Evolutionary conservation across 345 rosid genomes (phyloP), one percentile per base, ranked within the genome.

Genomic region (Cardamine chenopodiifolia): DNA sequence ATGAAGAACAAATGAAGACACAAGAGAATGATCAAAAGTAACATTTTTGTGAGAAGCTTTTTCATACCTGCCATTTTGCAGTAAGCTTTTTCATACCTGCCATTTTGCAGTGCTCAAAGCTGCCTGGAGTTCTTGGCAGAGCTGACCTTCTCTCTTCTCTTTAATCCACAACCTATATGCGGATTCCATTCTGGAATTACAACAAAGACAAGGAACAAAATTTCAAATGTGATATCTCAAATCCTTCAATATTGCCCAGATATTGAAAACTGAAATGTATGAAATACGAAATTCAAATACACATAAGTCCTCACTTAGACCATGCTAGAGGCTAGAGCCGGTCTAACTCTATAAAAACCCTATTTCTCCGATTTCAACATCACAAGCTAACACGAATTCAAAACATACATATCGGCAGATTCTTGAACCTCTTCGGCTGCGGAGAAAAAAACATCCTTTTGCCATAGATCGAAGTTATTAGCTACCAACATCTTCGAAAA

Each of bases 391-490:
- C n/a, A n/a, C n/a, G n/a, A n/a, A n/a, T n/a, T n/a, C 25, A 29
- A 17, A 66, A 80, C 94, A 52, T 84, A 92, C 96, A 80, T 71
- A 75, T 92, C 98, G 25, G 96, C 85, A 58, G 98, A 92, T 73
- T 88, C 89, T 77, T 92, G 98, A 63, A 92, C 93, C 84, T 90
- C 96, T 77, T 92, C 98, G n/a, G 98, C 98, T 0, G 95, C 96
- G 45, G 94, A 83, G 81, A 90, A 92, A 81, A 92, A 90, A 47
- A 85, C 80, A 68, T 92, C 98, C 59, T 88, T 90, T 79, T 85
- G 88, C 98, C 95, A 92, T 44, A 90, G 70, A 78, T 90, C 95
- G 79, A 92, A 92, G 76, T 86, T 87, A 58, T 85, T 92, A 7
- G 86, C 93, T 25, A 88, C 88, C 95, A 92, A 79, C 98, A 92